Evolutionary conservation across 2,329 filamentous ascomycete species (phyloP).

Genomic region (Chaetomiaceae sp.): DNA sequence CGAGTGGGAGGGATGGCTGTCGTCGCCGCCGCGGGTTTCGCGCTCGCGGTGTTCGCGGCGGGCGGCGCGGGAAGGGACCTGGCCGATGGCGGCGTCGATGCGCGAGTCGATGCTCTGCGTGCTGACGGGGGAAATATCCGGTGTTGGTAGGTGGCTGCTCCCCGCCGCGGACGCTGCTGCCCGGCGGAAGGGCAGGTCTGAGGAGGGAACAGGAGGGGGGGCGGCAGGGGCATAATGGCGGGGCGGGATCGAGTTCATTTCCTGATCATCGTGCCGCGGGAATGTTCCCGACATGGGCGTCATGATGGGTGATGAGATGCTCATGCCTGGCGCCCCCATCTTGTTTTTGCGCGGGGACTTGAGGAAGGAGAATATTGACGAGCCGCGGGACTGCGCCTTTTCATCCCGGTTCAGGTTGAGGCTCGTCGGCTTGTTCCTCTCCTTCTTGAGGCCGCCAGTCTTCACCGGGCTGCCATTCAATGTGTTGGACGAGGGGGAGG

Average conservation of each 20-base stretch:
- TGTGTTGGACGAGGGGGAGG: conserved; percentile 26
- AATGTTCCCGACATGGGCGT: conserved; percentile 60
- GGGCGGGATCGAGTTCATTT: conserved; percentile 55
- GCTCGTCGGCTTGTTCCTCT: conserved; percentile 45
- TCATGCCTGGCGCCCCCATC: conserved; percentile 38
- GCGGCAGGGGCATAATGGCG: conserved; percentile 54
- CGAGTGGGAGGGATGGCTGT: conserved; percentile 16
- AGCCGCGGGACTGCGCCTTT: conserved; percentile 52
- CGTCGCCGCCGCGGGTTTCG: conserved; percentile 6
- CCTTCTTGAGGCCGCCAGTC: conserved; percentile 37
- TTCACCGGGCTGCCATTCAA: conserved; percentile 24
- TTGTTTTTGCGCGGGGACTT: conserved; percentile 55
- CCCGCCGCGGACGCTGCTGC: conserved; percentile 10
- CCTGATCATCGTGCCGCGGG: conserved; percentile 49
- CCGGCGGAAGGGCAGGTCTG: conserved; percentile 39
- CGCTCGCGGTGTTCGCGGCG: conserved; percentile 17
- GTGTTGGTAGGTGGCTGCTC: conserved; percentile 38
- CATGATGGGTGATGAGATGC: conserved; percentile 62
- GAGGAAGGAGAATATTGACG: conserved; percentile 57
- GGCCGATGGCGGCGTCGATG: conserved; percentile 39
- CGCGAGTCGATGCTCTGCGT: conserved; percentile 55
- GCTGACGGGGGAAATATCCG: conserved; percentile 45
- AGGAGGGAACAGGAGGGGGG: conserved; percentile 52
- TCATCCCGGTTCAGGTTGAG: conserved; percentile 48
- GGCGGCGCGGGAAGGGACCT: conserved; percentile 18